Evolutionary conservation across 108 stramenopile genomes (phyloP).

Genomic region (Parietichytrium sp.): DNA sequence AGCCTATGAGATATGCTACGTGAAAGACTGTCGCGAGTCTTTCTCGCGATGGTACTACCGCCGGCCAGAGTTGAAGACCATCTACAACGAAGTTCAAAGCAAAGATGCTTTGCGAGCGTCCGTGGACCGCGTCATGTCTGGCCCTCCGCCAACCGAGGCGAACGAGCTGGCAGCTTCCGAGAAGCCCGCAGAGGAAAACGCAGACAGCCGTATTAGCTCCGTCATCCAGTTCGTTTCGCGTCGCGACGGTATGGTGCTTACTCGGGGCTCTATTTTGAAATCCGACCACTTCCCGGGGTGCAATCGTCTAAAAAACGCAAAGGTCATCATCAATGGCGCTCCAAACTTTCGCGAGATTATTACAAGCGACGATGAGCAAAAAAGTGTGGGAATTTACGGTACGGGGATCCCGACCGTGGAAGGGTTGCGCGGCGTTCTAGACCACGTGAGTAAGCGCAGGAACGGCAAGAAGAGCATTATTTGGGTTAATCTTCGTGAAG

Average conservation of each 20-base stretch:
- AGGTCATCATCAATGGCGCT: background rate
- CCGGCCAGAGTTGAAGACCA: constrained; percentile 33
- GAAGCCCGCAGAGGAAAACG: background rate
- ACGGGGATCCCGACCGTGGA: constrained; percentile 35
- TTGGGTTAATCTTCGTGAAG: constrained; percentile 34
- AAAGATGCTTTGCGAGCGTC: background rate
- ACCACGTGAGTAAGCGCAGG: background rate
- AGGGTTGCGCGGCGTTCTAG: constrained; percentile 4
- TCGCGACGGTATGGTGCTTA: constrained; percentile 26
- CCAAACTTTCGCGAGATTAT: constrained; percentile 17
- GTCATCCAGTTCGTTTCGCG: background rate
- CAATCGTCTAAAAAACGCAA: background rate
- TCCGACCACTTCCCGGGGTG: constrained; percentile 35
- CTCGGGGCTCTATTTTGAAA: background rate
- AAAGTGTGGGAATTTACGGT: background rate
- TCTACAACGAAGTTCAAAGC: constrained; percentile 4
- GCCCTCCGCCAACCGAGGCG: background rate
- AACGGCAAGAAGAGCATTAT: background rate
- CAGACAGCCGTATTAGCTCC: background rate
- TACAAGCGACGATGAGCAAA: too few relatives aligned
- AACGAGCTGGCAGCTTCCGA: background rate
- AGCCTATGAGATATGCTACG: constrained; percentile 17
- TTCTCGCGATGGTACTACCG: constrained; percentile 25
- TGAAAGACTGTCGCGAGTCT: background rate
- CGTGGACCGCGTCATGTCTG: constrained; percentile 6